Conservation (phyloP, 2,329 filamentous ascomycete species). For the Aureobasidium mangrovei region DNA sequence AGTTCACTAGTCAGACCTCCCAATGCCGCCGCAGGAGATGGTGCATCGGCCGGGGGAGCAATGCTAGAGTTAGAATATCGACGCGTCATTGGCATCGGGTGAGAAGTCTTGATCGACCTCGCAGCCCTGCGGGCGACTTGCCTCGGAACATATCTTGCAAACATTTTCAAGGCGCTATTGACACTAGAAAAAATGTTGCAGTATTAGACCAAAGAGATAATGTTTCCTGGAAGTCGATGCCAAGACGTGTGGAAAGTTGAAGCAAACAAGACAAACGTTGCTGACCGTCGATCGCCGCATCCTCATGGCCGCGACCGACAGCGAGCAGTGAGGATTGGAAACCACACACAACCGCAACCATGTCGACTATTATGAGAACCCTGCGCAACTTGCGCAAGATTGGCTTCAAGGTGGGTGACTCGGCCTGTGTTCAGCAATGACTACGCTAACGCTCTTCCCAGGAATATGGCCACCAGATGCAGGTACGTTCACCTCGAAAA, state of each 20-base stretch:
- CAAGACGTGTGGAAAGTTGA: neutral
- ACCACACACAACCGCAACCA: constrained; percentile 38
- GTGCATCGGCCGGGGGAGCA: neutral
- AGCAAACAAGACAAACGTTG: constrained; percentile 11
- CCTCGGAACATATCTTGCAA: constrained; percentile 8
- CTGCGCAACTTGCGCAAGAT: constrained; percentile 78
- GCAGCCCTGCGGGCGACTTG: constrained; percentile 6
- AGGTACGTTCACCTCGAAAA: constrained; percentile 51
- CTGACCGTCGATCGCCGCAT: constrained; percentile 10
- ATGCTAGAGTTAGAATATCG: constrained; percentile 11
- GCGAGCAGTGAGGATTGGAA: constrained; percentile 6
- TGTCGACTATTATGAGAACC: constrained; percentile 88
- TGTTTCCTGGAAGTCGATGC: neutral
- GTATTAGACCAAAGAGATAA: neutral
- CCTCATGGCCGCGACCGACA: neutral
- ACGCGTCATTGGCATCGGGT: constrained; percentile 1
- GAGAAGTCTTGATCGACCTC: neutral
- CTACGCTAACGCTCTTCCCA: constrained; percentile 38
- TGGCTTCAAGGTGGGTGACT: constrained; percentile 65
- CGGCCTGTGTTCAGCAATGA: neutral
- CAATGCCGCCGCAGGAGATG: constrained; percentile 27
- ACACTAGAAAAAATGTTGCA: neutral
- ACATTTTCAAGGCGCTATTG: neutral
- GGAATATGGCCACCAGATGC: constrained; percentile 88
- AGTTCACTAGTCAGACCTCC: constrained; percentile 62